Percentiles rank a stretch among this genome's conserved stretches.
phyloP scores from a whole-genome alignment of 306 rosid species.

The Vicia faba region DNA sequence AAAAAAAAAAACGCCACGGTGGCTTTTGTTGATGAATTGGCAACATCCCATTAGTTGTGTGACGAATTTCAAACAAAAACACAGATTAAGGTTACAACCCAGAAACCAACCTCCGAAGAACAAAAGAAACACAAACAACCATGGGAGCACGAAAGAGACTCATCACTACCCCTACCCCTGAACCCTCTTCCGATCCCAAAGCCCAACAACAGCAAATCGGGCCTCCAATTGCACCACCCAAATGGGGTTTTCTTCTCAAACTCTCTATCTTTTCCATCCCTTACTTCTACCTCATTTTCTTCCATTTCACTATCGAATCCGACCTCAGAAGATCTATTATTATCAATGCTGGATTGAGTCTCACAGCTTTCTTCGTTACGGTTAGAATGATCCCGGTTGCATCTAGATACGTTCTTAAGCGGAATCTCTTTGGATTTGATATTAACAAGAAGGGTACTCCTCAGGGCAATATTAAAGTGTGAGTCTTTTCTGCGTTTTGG shows the following conservation, averaged over 20 bases:
- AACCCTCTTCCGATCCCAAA: conserved; percentile 33
- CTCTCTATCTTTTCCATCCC: conserved; percentile 62
- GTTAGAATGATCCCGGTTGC: conserved; percentile 85
- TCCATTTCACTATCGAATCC: conserved; percentile 57
- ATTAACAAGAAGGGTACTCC: conserved; percentile 90
- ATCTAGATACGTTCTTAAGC: conserved; percentile 69
- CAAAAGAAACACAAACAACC: background rate
- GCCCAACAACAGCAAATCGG: conserved; percentile 42
- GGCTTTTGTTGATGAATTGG: background rate
- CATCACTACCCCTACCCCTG: conserved; percentile 42
- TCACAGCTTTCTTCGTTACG: conserved; percentile 60
- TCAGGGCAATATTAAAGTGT: conserved; percentile 85
- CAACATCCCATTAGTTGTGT: background rate
- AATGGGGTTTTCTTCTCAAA: conserved; percentile 62
- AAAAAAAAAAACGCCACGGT: background rate
- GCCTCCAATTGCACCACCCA: conserved; percentile 71
- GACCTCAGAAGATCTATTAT: conserved; percentile 67
- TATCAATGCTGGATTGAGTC: conserved; percentile 76
- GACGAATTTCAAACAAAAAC: background rate
- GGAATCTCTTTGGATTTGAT: conserved; percentile 81
- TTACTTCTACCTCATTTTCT: conserved; percentile 66
- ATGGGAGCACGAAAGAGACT: conserved; percentile 84
- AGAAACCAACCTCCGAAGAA: background rate
- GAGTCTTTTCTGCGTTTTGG: conserved; percentile 31
- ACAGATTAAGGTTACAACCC: background rate